Percentiles rank a stretch among this genome's conserved stretches.
These are phyloP conservation scores for Phaffomyces thermotolerans DNA, from an alignment of 805 yeast species.

Conservation along the genomic window DNA sequence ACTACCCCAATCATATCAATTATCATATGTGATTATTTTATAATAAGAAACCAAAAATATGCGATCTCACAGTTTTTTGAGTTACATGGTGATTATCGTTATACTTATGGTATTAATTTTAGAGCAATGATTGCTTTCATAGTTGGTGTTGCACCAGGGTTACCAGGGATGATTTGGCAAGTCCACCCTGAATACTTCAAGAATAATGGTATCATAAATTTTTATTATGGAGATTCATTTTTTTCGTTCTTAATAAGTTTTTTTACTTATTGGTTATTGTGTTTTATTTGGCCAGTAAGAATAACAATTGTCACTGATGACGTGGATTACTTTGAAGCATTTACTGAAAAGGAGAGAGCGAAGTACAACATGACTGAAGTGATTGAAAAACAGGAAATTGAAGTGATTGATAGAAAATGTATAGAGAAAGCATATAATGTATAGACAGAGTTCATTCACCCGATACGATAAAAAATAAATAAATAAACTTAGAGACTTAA, in stretches of 20 bases:
- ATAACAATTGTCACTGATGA: constrained; percentile 31
- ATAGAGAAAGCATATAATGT: not conserved
- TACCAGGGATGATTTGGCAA: constrained; percentile 41
- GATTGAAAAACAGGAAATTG: too few species aligned
- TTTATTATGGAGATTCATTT: constrained; percentile 37
- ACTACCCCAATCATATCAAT: constrained; percentile 31
- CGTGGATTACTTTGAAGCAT: constrained; percentile 33
- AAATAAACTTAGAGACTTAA: not conserved
- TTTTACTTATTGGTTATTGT: constrained; percentile 28
- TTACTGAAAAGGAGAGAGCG: constrained; percentile 26
- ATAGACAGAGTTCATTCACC: not conserved
- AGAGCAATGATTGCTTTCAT: constrained; percentile 34
- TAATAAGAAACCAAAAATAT: constrained; percentile 27
- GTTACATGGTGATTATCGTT: constrained; percentile 27
- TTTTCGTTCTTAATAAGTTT: constrained; percentile 36
- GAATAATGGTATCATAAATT: constrained; percentile 32
- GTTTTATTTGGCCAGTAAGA: constrained; percentile 30
- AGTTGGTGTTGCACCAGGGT: constrained; percentile 37
- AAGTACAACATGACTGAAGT: constrained; percentile 6
- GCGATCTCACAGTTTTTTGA: constrained; percentile 31
- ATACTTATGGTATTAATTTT: constrained; percentile 36
- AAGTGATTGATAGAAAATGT: too few species aligned
- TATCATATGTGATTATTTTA: constrained; percentile 32
- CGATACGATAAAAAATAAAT: not conserved
- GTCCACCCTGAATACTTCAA: constrained; percentile 25